A percentile compares a stretch with the other conserved stretches of the same genome.
Conservation (phyloP, 2,329 filamentous ascomycete genomes). For the Trichoderma koningiopsis region DNA sequence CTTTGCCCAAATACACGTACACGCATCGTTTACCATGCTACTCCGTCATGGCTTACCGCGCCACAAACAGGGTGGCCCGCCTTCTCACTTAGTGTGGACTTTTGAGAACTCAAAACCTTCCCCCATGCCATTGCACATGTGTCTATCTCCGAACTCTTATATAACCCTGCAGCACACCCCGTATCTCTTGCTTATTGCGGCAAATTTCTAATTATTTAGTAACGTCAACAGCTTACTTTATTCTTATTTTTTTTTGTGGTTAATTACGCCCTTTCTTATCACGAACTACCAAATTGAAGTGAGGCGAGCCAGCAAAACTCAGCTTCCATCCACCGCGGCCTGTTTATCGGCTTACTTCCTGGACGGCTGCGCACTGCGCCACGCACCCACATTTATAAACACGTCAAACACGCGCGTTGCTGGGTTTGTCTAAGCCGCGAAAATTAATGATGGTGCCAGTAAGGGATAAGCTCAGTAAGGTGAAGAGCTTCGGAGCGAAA, state of each 20-base stretch:
- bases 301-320: background rate
- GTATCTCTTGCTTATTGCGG: background rate
- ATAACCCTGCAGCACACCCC: background rate
- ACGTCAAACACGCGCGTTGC: background rate
- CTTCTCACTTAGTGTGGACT: background rate
- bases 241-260: background rate
- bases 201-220: background rate
- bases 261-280: background rate
- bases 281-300: background rate
- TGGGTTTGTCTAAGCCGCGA: background rate
- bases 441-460: background rate
- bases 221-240: background rate
- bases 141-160: background rate
- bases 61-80: background rate
- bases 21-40: background rate
- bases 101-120: background rate
- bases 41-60: background rate
- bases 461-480: background rate
- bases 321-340: background rate
- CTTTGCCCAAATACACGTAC: background rate
- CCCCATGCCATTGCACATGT: background rate
- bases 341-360: background rate
- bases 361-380: background rate
- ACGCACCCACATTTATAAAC: constrained; percentile 14
- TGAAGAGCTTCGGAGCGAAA: background rate